phyloP scores from a whole-genome alignment of 371 early-diverging fungal species.

The Blastocladiella emersonii region DNA sequence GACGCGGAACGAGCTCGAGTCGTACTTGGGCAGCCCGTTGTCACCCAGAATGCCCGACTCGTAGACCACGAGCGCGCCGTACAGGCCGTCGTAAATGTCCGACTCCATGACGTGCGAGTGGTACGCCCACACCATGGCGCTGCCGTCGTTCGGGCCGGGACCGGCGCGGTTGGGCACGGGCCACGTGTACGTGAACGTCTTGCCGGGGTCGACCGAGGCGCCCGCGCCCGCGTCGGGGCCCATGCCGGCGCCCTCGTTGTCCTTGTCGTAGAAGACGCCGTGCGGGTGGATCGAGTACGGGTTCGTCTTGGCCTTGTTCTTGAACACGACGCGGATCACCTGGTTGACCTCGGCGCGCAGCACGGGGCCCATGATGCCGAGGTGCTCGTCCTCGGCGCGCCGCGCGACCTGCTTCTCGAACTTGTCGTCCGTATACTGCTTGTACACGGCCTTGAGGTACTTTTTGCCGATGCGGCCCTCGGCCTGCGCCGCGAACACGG shows the following conservation, averaged over 20 bases:
- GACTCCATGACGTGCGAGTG: conserved; percentile 17
- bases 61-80: conserved; percentile 36
- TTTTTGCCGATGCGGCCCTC: conserved; percentile 23
- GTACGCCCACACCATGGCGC: conserved; percentile 31
- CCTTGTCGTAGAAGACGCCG: conserved; percentile 5
- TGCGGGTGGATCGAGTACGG: conserved; percentile 32
- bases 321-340: conserved; percentile 23
- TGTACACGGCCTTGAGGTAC: conserved; percentile 27
- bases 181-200: conserved; percentile 28
- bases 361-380: conserved; percentile 33
- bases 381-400: neutral
- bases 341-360: conserved; percentile 37
- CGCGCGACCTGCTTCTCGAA: conserved; percentile 11
- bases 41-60: neutral
- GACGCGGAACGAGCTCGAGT: no score
- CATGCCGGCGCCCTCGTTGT: conserved; percentile 8
- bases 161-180: conserved; percentile 19
- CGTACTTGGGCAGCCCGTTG: no score
- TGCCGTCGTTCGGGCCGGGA: conserved; percentile 14
- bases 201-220: conserved; percentile 19
- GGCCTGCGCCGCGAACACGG: conserved; percentile 9
- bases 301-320: conserved; percentile 19
- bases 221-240: conserved; percentile 2
- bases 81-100: conserved; percentile 29
- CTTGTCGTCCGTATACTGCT: conserved; percentile 24